Base-by-base conservation (phyloP, 495 filamentous ascomycete species). In the Tuber microsphaerosporum region DNA sequence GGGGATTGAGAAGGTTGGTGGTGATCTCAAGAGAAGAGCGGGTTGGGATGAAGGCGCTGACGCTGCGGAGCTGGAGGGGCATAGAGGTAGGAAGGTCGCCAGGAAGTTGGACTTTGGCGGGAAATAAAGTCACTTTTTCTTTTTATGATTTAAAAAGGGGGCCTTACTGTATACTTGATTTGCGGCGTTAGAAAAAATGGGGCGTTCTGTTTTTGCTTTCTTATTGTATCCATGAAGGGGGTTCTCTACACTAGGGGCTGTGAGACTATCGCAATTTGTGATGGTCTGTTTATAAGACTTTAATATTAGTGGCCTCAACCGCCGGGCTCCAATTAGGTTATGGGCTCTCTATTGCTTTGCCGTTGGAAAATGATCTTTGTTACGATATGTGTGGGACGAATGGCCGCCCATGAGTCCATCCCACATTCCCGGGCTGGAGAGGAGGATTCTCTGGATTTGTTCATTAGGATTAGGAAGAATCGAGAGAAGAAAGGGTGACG, bases 81-180 rank as follows among this genome's bases (percentile, higher is more conserved):
- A 12, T 85, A 88, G 80, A 85, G 87, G 84, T 83, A 89, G 78
- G 56, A 92, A 92, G 81, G 92, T 97, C 41, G 93, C 96, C 45
- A 88, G 94, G 78, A 95, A 92, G 83, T 84, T 99, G 80, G 91
- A 97, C 84, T 99, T 98, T 86, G 88, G 89, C 6, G 86, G 84
- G 81, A 89, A 86, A 84, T 89, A 85, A 85, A 19, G 4, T 34
- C 26, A 19, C 14, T 1, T 17, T 65, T 65, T 65, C 26, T 19
- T 65, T 65, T 65, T 34, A 65, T 65, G 26, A 65, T 65, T 17
- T 65, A 34, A n/a, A 65, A 61, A 31, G 12, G 56, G 56, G 56
- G 1, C 56, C 12, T 65, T 34, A 7, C 14, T 34, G 31, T 65
- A 65, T 34, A 34, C 26, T 34, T 34, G 14, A 34, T 65, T 65